A percentile compares a stretch with the other conserved stretches of the same genome.
These are phyloP conservation scores for Arabidopsis suecica DNA, from an alignment of 345 rosid species.

Conservation along the genomic window DNA sequence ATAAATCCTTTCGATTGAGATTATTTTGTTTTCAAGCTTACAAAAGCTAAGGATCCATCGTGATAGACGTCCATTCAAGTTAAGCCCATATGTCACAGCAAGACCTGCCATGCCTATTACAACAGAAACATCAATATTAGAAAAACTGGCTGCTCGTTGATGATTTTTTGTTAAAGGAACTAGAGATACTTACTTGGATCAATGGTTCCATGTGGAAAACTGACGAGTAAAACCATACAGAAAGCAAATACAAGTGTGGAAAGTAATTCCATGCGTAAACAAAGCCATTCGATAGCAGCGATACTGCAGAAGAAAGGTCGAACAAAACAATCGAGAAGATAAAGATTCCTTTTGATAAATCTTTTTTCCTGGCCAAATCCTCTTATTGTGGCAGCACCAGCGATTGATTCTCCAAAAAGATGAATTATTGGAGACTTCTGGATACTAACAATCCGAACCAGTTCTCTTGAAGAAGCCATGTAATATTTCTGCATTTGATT, in stretches of 20 bases:
- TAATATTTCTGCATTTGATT: constrained; percentile 79
- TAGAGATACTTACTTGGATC: constrained; percentile 84
- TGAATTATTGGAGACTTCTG: constrained; percentile 98
- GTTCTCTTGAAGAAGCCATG: constrained; percentile 99
- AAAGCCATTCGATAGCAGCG: constrained; percentile 99
- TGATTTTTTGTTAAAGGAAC: background rate
- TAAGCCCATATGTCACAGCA: constrained; percentile 98
- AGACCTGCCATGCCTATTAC: constrained; percentile 98
- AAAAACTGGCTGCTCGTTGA: background rate
- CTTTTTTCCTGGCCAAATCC: constrained; percentile 98
- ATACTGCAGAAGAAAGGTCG: constrained; percentile 99
- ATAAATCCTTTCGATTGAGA: constrained; percentile 95
- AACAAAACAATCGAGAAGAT: constrained; percentile 97
- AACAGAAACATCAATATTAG: constrained; percentile 40
- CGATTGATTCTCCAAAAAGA: constrained; percentile 98
- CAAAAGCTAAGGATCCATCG: constrained; percentile 99
- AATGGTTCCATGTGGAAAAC: constrained; percentile 93
- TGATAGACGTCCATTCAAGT: constrained; percentile 93
- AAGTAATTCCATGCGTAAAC: constrained; percentile 97
- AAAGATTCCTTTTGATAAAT: constrained; percentile 95
- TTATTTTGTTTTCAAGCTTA: constrained; percentile 97
- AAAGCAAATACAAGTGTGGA: constrained; percentile 96
- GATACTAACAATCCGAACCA: constrained; percentile 98
- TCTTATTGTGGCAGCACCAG: constrained; percentile 99
- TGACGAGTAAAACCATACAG: constrained; percentile 97